Percentiles rank a stretch among this genome's conserved stretches.
These are phyloP conservation scores for carrot (Daucus carota) DNA, from an alignment of 129 eudicot genomes.

Conservation along the genomic window DNA sequence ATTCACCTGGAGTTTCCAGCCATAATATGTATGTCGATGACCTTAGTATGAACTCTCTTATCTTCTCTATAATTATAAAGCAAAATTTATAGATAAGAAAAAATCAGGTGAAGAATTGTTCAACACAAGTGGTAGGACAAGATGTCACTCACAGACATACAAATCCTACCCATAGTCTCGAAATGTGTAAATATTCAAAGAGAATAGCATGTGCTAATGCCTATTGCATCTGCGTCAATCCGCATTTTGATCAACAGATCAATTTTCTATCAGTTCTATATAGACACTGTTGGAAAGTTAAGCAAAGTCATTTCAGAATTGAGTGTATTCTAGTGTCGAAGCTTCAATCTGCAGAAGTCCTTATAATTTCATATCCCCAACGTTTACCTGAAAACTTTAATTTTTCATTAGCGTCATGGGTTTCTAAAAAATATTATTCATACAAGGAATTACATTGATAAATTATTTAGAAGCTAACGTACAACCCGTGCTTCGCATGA, in stretches of 20 bases:
- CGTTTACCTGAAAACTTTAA: neutral
- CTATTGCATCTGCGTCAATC: neutral
- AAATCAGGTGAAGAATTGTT: neutral
- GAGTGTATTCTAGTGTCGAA: neutral
- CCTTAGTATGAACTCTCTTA: too few relatives aligned
- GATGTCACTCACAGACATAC: neutral
- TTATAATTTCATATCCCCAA: neutral
- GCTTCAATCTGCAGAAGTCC: neutral
- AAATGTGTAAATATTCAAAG: too few relatives aligned
- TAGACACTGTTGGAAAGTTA: neutral
- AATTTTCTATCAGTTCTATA: neutral
- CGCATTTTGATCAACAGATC: neutral
- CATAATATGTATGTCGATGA: too few relatives aligned
- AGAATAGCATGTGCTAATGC: neutral
- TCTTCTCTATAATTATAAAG: too few relatives aligned
- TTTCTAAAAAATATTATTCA: too few relatives aligned
- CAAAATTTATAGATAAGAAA: neutral
- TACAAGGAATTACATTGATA: too few relatives aligned
- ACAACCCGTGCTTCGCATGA: too few relatives aligned
- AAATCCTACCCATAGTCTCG: neutral
- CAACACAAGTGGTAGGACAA: neutral
- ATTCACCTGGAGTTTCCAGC: too few relatives aligned
- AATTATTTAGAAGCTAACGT: too few relatives aligned
- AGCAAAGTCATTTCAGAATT: neutral
- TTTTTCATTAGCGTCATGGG: neutral